phyloP scores from a whole-genome alignment of 768 basidiomycete genomes.

The Pilatotrama ljubarskyi region DNA sequence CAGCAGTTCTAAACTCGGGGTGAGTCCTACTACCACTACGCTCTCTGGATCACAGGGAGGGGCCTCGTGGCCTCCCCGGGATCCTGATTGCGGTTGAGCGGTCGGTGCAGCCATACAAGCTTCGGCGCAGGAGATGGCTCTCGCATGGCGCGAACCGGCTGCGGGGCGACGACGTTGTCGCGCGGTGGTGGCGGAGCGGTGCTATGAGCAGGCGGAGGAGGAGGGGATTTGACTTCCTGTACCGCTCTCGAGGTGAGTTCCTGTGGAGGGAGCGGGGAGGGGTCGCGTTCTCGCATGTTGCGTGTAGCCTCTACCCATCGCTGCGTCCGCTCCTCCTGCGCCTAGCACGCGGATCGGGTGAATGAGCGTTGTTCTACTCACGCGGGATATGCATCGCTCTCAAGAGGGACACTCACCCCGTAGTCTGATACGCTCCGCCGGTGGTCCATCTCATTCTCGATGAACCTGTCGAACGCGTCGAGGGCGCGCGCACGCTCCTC shows the following conservation, averaged over 20 bases:
- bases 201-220: neutral
- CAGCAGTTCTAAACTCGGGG: neutral
- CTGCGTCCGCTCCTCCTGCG: constrained; percentile 21
- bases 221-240: neutral
- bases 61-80: neutral
- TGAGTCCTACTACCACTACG: neutral
- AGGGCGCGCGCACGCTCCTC: constrained; percentile 56
- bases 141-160: constrained; percentile 12
- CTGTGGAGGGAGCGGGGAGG: constrained; percentile 9
- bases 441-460: constrained; percentile 43
- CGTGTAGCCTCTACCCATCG: constrained; percentile 24
- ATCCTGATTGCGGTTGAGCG: constrained; percentile 18
- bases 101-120: constrained; percentile 26
- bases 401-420: constrained; percentile 10
- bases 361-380: neutral
- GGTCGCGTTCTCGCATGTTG: constrained; percentile 20
- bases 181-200: neutral
- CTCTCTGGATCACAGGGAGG: constrained; percentile 8
- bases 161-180: constrained; percentile 11
- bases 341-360: neutral
- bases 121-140: constrained; percentile 21
- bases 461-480: constrained; percentile 58
- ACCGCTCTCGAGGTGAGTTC: neutral
- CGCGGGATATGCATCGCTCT: neutral
- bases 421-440: constrained; percentile 19